These are phyloP conservation scores for Cordyceps cicadae DNA, from an alignment of 2,329 filamentous ascomycete genomes.

Conservation along the genomic window DNA sequence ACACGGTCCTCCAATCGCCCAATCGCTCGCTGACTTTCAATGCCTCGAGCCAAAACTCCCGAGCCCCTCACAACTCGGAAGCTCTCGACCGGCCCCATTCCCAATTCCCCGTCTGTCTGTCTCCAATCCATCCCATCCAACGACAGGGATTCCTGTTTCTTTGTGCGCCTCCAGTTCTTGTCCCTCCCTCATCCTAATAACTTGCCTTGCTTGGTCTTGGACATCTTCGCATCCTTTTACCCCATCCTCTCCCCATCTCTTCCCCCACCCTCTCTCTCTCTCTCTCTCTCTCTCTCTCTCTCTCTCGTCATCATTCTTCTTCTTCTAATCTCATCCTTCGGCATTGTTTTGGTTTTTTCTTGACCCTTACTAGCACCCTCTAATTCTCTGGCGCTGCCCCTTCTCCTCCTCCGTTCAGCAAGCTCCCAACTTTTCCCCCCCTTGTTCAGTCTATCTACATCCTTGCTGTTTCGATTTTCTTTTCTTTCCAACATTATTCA, in stretches of 20 bases:
- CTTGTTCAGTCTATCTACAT: background rate
- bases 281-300: slow-evolving; percentile 13
- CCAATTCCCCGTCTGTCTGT: too few species aligned
- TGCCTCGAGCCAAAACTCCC: too few species aligned
- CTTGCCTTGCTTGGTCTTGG: background rate
- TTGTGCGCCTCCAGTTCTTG: background rate
- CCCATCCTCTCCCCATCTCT: slow-evolving; percentile 12
- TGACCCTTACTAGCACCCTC: background rate
- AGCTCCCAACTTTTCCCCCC: background rate
- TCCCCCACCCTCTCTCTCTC: slow-evolving; percentile 9
- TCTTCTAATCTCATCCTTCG: slow-evolving; percentile 5
- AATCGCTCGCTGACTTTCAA: too few species aligned
- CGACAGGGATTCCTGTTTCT: slow-evolving; percentile 7
- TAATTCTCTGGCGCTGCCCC: background rate
- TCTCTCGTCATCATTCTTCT: slow-evolving; percentile 1
- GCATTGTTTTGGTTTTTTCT: background rate
- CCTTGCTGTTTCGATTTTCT: background rate
- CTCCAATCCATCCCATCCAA: background rate
- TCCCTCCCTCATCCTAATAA: background rate
- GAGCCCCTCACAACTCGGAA: background rate
- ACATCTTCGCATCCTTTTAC: slow-evolving; percentile 7
- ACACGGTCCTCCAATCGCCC: too few species aligned
- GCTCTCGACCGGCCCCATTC: background rate
- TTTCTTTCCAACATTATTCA: background rate
- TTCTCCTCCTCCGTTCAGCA: background rate